Base-by-base conservation (phyloP, 306 rosid species). In the Hippophae tibetana region DNA sequence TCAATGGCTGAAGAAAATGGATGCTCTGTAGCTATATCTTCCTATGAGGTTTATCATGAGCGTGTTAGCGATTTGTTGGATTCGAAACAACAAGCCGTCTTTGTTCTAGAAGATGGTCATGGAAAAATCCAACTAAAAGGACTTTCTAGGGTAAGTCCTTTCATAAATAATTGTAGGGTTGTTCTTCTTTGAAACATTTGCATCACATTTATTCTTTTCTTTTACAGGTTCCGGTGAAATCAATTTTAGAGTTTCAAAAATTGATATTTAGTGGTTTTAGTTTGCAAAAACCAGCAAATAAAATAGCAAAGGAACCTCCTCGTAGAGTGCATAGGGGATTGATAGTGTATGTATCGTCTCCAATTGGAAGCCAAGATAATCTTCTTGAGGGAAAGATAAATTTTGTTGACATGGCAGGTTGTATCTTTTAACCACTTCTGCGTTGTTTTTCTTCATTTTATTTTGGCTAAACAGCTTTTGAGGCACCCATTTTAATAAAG, bases 371-470 rank as follows among this genome's bases (percentile, higher is more conserved):
- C 6, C 4, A 40, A 6, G 76, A 78, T 43, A 26, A 61, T 41
- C 63, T 60, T 67, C 61, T 14, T 63, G 69, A 65, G 58, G 75
- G 82, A 76, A 87, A 83, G 84, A 70, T 92, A 78, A 87, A 80
- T 74, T 87, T 92, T 42, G 92, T 92, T 47, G 96, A 92, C 60
- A 58, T 85, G 74, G 93, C 98, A 76, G 96, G 98, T 92, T 57
- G 55, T 61, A 70, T 52, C 52, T 52, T 63, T 63, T 10, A 9
- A 18, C 56, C 52, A 18, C 61, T 40, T 44, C 6, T 8, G 3
- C 5, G 23, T 54, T 56, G 46, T 10, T 55, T n/a, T 31, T 31
- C 3, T 2, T 2, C 38, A 31, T 4, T 31, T 2, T 31, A 31
- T 57, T 8, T 13, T n/a, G 23, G 23, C 23, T 18, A 18, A 18